Percentiles rank a stretch among this genome's conserved stretches.
These are phyloP conservation scores for Xylaria cubensis DNA, from an alignment of 495 filamentous ascomycete genomes.

Conservation along the genomic window DNA sequence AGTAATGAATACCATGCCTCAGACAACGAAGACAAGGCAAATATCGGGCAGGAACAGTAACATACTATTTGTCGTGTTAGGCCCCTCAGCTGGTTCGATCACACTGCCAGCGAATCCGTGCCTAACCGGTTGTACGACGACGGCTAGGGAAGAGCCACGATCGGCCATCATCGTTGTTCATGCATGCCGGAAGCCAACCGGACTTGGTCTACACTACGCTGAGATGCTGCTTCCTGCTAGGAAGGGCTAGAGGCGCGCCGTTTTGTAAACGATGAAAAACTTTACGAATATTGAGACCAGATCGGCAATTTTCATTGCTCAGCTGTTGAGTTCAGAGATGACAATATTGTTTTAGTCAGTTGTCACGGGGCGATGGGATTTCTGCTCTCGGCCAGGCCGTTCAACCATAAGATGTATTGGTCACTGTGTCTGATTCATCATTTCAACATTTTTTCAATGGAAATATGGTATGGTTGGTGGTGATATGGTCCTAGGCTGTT, in stretches of 20 bases:
- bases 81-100: constrained; percentile 6
- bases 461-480: background rate
- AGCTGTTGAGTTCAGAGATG: constrained; percentile 3
- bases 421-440: background rate
- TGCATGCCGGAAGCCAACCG: constrained; percentile 21
- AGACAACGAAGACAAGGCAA: constrained; percentile 10
- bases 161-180: constrained; percentile 10
- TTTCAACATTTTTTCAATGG: background rate
- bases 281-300: background rate
- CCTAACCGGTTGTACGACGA: background rate
- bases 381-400: constrained; percentile 19
- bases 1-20: background rate
- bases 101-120: constrained; percentile 9
- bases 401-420: background rate
- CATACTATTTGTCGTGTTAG: constrained; percentile 20
- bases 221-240: background rate
- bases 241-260: background rate
- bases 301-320: constrained; percentile 1
- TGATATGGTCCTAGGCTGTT: background rate
- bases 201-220: background rate
- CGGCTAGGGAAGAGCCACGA: constrained; percentile 23
- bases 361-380: background rate
- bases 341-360: background rate
- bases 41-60: constrained; percentile 23
- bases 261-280: background rate